Evolutionary conservation across 495 filamentous ascomycete species (phyloP), one percentile per base, ranked within the genome.

Genomic region (Penicillium taxi): DNA sequence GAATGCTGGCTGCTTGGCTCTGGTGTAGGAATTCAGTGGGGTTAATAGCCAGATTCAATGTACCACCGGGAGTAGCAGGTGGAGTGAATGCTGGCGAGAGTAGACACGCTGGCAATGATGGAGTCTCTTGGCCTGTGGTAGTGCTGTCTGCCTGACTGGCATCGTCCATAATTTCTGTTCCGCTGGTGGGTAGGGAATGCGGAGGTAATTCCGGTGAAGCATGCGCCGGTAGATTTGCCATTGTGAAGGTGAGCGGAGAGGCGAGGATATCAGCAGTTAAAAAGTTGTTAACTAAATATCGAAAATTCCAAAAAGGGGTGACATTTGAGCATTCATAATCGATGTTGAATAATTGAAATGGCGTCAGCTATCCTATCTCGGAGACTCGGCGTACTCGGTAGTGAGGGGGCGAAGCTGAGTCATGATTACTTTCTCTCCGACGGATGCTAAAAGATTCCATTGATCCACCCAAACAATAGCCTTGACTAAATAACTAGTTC

Each of bases 21-120:
- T 63, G 47, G 17, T 64, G 60, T 6, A 61, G 47, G 35, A 53
- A 26, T 39, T 44, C 65, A 63, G 35, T 72, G 48, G 6, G 73
- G 5, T 73, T 53, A 9, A 39, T 20, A 26, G 40, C 42, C 14
- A 50, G 12, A 21, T 56, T 77, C 26, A 75, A 60, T 33, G 72
- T 75, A 4, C 80, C 78, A 1, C 82, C 82, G 1, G 84, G 85
- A 4, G 76, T 76, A n/a, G 64, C 57, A 13, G 84, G 84, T 5
- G 85, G 85, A 14, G 85, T 89, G 58, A 89, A 86, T 28, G 78
- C 77, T 0, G 86, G 85, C 26, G 79, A 84, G 16, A 91, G 62
- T 20, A 86, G 67, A 6, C 63, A 70, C 5, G 60, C 64, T 1
- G 73, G 74, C 6, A 73, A 44, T 20, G 63, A 55, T 29, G 68